Evolutionary conservation across 139 green algal genomes (phyloP), one percentile per base, ranked within the genome.

Genomic region (Chlorella sorokiniana): DNA sequence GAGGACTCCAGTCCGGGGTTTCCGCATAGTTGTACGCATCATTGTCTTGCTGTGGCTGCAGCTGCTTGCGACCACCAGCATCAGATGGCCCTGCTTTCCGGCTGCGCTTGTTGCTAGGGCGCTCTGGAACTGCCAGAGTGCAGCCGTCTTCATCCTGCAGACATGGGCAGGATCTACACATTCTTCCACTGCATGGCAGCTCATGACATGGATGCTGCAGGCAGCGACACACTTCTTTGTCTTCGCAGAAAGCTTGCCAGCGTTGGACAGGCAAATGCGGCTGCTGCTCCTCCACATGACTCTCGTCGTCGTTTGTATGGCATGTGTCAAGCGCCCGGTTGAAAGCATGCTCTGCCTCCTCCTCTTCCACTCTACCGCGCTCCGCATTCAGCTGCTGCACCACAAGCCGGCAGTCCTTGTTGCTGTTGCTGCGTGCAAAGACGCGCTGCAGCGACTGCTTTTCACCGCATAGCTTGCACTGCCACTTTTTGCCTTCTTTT

Each of bases 371-470:
- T 35, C 22, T 42, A 0, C 78, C 78, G 1, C 78, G 78, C 1
- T 63, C 78, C 3, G 11, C 48, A 42, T 83, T 83, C 63, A 78
- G 78, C 40, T 69, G 52, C 64, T 71, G 52, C 33, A 70, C 63
- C 14, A 83, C 54, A 44, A 72, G 65, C 35, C 65, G 65, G 65
- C 65, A 79, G 35, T 79, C 72, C 29, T 59, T 59, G 59, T 40
- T 42, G 40, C 40, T 59, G 54, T 83, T 63, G 38, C 37, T 63
- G 52, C 54, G 62, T 25, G 78, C 78, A 31, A 33, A 83, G 1
- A 83, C 29, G 29, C 75, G 75, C 59, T 81, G 75, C 75, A 81
- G 56, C 16, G 69, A 70, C 69, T 79, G 69, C 69, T 83, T 77
- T 37, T 69, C 69, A 3, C 64, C 52, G 78, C 78, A 83, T 63